Evolutionary conservation across 805 yeast genomes (phyloP), one percentile per base, ranked within the genome.

Genomic region (Candida verbasci): DNA sequence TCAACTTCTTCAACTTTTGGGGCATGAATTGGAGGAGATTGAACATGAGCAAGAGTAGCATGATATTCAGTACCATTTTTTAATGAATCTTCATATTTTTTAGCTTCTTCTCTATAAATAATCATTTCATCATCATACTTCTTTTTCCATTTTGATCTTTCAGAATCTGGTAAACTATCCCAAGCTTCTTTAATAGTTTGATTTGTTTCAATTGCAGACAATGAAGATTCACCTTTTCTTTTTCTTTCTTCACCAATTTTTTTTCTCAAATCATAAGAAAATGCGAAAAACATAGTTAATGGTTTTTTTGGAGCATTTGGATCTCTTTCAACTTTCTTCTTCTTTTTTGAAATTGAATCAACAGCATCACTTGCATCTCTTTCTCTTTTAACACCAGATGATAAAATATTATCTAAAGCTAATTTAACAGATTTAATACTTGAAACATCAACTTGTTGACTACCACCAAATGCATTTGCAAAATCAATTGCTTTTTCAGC

Each of bases 301-400:
- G 98, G 97, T 53, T 88, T 88, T 71, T 86, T 87, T 41, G 98
- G 98, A 30, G 96, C 96, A 52, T 85, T 82, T 35, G 97, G 97
- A 61, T 91, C 97, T 49, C 62, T 69, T 36, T 62, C 70, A 25
- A 56, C 65, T 50, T 68, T 71, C 50, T 64, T 68, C 50, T 74
- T 77, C 62, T 76, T 81, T 21, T 39, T 39, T 42, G 39, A n/a
- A 24, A 31, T 15, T 3, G 24, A 9, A 9, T 31, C 39, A 11
- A 29, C 38, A 10, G 27, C 22, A 12, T 32, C 33, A 14, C 6
- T 7, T 12, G 50, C 30, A 7, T 45, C 47, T 16, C 27, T 17
- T 4, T 31, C 34, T 24, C 30, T 20, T 28, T 30, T 29, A 8
- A 10, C 17, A n/a, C 46, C 52, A 18, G 46, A 43, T 20, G 47